A percentile compares a stretch with the other conserved stretches of the same genome.
These are phyloP conservation scores for Persicaria tinctoria DNA, from an alignment of 148 eudicot species.

Conservation along the genomic window DNA sequence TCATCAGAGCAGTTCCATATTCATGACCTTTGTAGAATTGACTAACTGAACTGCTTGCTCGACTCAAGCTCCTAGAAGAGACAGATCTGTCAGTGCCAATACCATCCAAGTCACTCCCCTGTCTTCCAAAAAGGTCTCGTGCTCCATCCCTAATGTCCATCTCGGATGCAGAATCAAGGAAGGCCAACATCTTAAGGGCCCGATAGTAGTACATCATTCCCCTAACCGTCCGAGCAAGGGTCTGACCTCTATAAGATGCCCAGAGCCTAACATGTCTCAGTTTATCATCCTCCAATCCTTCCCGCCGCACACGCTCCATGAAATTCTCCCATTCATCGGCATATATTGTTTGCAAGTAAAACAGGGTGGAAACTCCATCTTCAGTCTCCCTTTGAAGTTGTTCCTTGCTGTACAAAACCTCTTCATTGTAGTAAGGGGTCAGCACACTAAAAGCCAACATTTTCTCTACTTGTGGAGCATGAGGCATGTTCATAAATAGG, in stretches of 20 bases:
- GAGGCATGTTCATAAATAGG: constrained; percentile 98
- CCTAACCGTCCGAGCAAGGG: constrained; percentile 86
- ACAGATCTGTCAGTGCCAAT: constrained; percentile 32
- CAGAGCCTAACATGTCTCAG: constrained; percentile 58
- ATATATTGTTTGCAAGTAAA: constrained; percentile 83
- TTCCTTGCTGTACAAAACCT: constrained; percentile 71
- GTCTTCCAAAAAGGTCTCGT: constrained; percentile 48
- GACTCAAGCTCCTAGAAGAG: constrained; percentile 42
- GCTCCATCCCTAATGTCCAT: constrained; percentile 85
- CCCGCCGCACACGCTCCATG: constrained; percentile 64
- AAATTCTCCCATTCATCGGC: constrained; percentile 89
- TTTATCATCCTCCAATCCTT: constrained; percentile 50
- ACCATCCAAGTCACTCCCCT: constrained; percentile 33
- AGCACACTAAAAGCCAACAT: constrained; percentile 90
- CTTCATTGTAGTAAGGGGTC: constrained; percentile 95
- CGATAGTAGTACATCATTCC: constrained; percentile 98
- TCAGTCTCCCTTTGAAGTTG: constrained; percentile 82
- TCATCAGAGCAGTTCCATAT: constrained; percentile 52
- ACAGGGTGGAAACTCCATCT: constrained; percentile 87
- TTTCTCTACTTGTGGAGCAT: constrained; percentile 94
- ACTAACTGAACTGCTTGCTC: constrained; percentile 41
- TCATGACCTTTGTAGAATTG: constrained; percentile 47
- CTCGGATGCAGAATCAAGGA: constrained; percentile 94
- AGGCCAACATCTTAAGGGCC: constrained; percentile 89
- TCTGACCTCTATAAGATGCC: constrained; percentile 96